Percentiles rank a stretch among this genome's conserved stretches.
Conservation (phyloP, 164 flowering plant genomes). For the Cinnamomum chago region DNA sequence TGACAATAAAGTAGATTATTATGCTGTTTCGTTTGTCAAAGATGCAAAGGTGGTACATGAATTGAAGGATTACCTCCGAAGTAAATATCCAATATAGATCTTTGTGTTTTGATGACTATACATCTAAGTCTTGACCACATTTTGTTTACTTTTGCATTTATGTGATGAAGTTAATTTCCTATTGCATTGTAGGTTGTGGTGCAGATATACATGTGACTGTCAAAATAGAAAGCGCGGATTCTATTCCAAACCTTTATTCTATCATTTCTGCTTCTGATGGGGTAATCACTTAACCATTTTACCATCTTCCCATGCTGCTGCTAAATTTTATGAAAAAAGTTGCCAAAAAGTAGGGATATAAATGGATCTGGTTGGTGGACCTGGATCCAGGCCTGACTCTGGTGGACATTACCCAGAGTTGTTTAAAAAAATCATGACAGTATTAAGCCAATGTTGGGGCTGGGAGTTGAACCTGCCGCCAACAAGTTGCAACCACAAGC, state of each 20-base stretch:
- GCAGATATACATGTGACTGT: slow-evolving; percentile 82
- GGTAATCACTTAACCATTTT: slow-evolving; percentile 31
- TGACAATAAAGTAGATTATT: slow-evolving; percentile 86
- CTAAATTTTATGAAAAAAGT: neutral
- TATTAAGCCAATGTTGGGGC: too few species aligned
- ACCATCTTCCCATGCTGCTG: neutral
- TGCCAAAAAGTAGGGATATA: too few species aligned
- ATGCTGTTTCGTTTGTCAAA: slow-evolving; percentile 97
- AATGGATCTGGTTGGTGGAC: too few species aligned
- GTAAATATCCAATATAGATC: slow-evolving; percentile 30
- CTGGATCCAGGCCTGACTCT: too few species aligned
- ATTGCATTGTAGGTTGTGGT: slow-evolving; percentile 49
- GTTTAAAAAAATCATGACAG: too few species aligned
- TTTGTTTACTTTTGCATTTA: neutral
- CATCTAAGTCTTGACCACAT: neutral
- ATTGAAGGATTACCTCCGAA: slow-evolving; percentile 75
- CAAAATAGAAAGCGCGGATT: slow-evolving; percentile 91
- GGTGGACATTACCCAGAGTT: too few species aligned
- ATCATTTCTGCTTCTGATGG: slow-evolving; percentile 95
- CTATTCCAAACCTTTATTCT: slow-evolving; percentile 82
- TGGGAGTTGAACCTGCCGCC: too few species aligned
- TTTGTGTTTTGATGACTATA: neutral
- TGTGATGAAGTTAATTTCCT: neutral
- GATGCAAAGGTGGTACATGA: slow-evolving; percentile 91
- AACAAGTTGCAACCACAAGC: too few species aligned